These are phyloP conservation scores for Fusarium austroafricanum DNA, from an alignment of 2,329 filamentous ascomycete species.

Conservation along the genomic window DNA sequence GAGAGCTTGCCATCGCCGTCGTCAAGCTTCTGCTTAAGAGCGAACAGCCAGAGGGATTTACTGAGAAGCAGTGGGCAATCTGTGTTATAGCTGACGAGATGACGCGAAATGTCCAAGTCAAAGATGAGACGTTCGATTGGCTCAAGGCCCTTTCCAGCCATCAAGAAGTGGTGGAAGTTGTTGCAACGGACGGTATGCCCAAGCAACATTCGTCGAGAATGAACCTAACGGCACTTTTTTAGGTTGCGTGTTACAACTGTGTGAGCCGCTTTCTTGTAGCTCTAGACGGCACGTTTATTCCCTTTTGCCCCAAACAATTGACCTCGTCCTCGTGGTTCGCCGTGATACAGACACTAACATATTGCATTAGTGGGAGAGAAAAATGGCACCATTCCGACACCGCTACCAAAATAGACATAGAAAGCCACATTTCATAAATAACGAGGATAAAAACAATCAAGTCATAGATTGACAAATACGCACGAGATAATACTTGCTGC, in stretches of 20 bases:
- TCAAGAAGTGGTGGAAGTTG: constrained; percentile 3
- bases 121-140: neutral
- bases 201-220: too few relatives aligned
- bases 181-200: neutral
- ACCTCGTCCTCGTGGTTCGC: too few relatives aligned
- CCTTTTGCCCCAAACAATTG: too few relatives aligned
- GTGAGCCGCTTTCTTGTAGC: constrained; percentile 11
- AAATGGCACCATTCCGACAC: neutral
- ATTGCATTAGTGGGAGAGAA: neutral
- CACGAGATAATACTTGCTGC: too few relatives aligned
- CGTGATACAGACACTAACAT: neutral
- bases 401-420: neutral
- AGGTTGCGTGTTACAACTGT: constrained; percentile 4
- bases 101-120: neutral
- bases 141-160: neutral
- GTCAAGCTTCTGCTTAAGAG: neutral
- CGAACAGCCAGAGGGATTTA: neutral
- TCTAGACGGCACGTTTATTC: neutral
- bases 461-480: neutral
- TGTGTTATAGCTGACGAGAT: constrained; percentile 2
- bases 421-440: neutral
- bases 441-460: neutral
- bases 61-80: neutral
- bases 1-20: neutral
- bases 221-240: neutral